Percentiles rank a stretch among this genome's conserved stretches.
These are phyloP conservation scores for Fabrea salina DNA, from an alignment of 169 alveolate species.

Conservation along the genomic window DNA sequence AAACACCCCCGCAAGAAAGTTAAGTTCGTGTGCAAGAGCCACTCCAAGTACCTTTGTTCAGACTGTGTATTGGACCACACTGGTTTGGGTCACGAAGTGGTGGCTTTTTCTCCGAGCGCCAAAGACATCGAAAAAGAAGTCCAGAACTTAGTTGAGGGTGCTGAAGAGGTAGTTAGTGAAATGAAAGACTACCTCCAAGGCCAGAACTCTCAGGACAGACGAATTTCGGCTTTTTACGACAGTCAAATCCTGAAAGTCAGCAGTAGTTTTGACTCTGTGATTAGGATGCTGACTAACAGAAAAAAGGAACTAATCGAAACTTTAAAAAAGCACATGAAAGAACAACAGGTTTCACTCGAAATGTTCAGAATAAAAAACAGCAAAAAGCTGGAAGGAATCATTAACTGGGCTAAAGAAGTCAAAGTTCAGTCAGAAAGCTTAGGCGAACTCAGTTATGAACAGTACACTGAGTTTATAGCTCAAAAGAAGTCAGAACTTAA, in stretches of 20 bases:
- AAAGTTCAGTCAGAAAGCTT: neutral
- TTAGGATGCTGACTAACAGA: neutral
- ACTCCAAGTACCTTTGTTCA: slow-evolving; percentile 42
- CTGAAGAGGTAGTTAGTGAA: neutral
- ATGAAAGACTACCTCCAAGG: neutral
- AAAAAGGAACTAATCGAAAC: slow-evolving; percentile 2
- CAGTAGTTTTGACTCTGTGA: neutral
- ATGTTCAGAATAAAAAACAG: neutral
- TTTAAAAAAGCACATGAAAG: slow-evolving; percentile 1
- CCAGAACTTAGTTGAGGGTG: neutral
- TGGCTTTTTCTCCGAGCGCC: slow-evolving; percentile 2
- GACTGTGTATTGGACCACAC: slow-evolving; percentile 54
- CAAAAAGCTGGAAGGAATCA: slow-evolving; percentile 1
- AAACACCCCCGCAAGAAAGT: slow-evolving; percentile 46
- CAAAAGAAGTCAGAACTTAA: neutral
- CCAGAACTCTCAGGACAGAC: neutral
- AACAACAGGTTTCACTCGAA: slow-evolving; percentile 11
- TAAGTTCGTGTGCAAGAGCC: slow-evolving; percentile 45
- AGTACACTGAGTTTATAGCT: neutral
- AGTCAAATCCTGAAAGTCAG: neutral
- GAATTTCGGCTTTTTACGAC: slow-evolving; percentile 21
- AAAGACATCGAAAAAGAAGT: slow-evolving; percentile 15
- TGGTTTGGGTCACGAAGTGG: slow-evolving; percentile 47
- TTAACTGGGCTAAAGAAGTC: neutral
- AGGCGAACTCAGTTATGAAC: slow-evolving; percentile 10